Evolutionary conservation across 2,329 filamentous ascomycete species (phyloP).

Genomic region (Ambrosiella beaveri): DNA sequence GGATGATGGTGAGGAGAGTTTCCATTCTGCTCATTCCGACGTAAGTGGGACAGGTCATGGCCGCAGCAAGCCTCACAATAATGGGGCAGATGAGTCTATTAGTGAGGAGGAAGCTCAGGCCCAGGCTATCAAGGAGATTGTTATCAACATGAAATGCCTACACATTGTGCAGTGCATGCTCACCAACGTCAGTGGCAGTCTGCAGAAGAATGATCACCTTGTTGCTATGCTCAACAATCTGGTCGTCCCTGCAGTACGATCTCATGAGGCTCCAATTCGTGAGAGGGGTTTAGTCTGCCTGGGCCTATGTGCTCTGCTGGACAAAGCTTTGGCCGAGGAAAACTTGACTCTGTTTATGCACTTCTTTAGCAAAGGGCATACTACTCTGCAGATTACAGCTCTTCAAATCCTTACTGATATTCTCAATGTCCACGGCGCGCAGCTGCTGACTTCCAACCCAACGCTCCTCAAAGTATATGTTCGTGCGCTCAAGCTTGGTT

Average conservation of each 20-base stretch:
- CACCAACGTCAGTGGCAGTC: conserved; percentile 71
- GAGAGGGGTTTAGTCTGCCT: conserved; percentile 81
- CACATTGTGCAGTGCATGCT: conserved; percentile 97
- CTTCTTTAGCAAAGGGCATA: conserved; percentile 86
- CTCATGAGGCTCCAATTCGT: conserved; percentile 79
- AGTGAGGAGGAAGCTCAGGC: conserved; percentile 49
- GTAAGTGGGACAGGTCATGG: conserved; percentile 39
- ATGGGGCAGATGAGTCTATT: conserved; percentile 16
- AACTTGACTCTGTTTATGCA: conserved; percentile 89
- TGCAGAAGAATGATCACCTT: conserved; percentile 80
- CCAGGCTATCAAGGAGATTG: conserved; percentile 75
- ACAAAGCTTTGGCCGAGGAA: conserved; percentile 78
- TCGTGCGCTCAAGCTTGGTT: conserved; percentile 58
- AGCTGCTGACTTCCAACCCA: conserved; percentile 51
- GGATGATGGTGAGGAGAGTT: conserved; percentile 51
- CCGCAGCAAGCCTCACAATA: conserved; percentile 23
- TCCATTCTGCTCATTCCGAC: conserved; percentile 83
- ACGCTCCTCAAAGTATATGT: conserved; percentile 72
- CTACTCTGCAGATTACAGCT: conserved; percentile 73
- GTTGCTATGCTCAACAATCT: conserved; percentile 97
- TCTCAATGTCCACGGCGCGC: conserved; percentile 68
- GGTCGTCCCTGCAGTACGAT: conserved; percentile 85
- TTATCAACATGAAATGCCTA: conserved; percentile 96
- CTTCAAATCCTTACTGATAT: conserved; percentile 89
- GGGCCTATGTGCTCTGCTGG: conserved; percentile 77